phyloP scores from a whole-genome alignment of 2,329 filamentous ascomycete species.

The Rhexocercosporidium sp. region DNA sequence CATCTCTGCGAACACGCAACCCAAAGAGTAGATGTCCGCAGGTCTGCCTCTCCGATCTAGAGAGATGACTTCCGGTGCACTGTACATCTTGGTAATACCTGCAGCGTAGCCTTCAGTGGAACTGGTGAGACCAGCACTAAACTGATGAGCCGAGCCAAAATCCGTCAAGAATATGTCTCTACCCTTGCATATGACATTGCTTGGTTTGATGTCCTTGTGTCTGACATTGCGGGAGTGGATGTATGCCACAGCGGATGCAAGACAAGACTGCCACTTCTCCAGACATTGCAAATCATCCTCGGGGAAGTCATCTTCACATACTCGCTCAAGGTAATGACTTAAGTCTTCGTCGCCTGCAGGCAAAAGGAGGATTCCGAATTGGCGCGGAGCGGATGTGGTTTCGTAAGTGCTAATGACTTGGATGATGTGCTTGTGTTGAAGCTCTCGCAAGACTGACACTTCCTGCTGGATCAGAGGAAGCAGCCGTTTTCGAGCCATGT shows the following conservation, averaged over 20 bases:
- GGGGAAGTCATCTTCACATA: slow-evolving; percentile 26
- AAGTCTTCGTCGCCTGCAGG: slow-evolving; percentile 30
- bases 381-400: slow-evolving; percentile 24
- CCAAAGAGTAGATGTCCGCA: slow-evolving; percentile 29
- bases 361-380: slow-evolving; percentile 26
- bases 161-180: slow-evolving; percentile 29
- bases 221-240: slow-evolving; percentile 27
- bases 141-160: slow-evolving; percentile 28
- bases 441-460: slow-evolving; percentile 21
- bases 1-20: slow-evolving; percentile 31
- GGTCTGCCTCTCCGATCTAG: slow-evolving; percentile 22
- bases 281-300: slow-evolving; percentile 17
- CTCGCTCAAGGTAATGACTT: slow-evolving; percentile 26
- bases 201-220: slow-evolving; percentile 34
- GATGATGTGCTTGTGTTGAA: slow-evolving; percentile 26
- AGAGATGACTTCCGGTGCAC: slow-evolving; percentile 28
- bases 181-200: slow-evolving; percentile 29
- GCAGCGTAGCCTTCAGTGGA: slow-evolving; percentile 25
- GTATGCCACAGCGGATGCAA: slow-evolving; percentile 27
- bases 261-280: slow-evolving; percentile 25
- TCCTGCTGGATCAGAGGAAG: slow-evolving; percentile 30
- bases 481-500: slow-evolving; percentile 22
- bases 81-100: slow-evolving; percentile 30
- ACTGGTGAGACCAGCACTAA: slow-evolving; percentile 26
- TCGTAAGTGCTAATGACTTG: slow-evolving; percentile 28